These are phyloP conservation scores for Rachicladosporium sp. DNA, from an alignment of 2,329 filamentous ascomycete genomes.

Conservation along the genomic window DNA sequence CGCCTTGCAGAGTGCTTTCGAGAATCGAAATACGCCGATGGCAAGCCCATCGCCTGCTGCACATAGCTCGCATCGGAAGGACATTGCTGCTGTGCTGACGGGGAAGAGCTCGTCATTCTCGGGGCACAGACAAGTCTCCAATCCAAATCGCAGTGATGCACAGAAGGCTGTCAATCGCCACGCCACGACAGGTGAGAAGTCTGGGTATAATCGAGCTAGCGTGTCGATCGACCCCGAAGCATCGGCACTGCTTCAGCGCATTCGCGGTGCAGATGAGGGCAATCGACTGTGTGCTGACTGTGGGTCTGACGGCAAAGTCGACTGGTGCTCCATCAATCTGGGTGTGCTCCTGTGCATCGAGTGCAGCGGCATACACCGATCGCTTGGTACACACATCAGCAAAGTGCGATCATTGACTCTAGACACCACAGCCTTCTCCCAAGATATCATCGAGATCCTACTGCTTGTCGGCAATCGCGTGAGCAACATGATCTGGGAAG, in stretches of 20 bases:
- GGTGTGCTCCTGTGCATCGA: slow-evolving; percentile 95
- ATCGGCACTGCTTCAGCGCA: slow-evolving; percentile 63
- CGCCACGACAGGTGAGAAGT: slow-evolving; percentile 82
- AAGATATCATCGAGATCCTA: slow-evolving; percentile 90
- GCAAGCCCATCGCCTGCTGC: slow-evolving; percentile 33
- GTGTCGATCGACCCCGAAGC: slow-evolving; percentile 70
- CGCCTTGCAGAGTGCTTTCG: slow-evolving; percentile 87
- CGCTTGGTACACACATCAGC: slow-evolving; percentile 91
- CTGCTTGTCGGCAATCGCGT: slow-evolving; percentile 85
- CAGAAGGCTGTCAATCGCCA: slow-evolving; percentile 59
- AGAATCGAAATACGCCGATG: slow-evolving; percentile 45
- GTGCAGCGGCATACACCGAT: slow-evolving; percentile 93
- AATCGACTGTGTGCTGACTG: slow-evolving; percentile 94
- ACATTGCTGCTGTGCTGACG: slow-evolving; percentile 85
- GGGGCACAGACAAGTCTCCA: slow-evolving; percentile 38
- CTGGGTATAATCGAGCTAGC: slow-evolving; percentile 53
- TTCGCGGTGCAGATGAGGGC: slow-evolving; percentile 81
- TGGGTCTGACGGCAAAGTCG: slow-evolving; percentile 78
- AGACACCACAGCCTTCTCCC: slow-evolving; percentile 90
- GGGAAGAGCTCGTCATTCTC: slow-evolving; percentile 74
- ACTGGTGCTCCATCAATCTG: slow-evolving; percentile 98
- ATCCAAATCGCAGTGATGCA: slow-evolving; percentile 28
- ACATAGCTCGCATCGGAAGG: slow-evolving; percentile 50
- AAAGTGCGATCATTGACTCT: slow-evolving; percentile 92
- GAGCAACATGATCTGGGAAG: slow-evolving; percentile 95